These are phyloP conservation scores for Metarhizium brunneum DNA, from an alignment of 2,329 filamentous ascomycete species.

Conservation along the genomic window DNA sequence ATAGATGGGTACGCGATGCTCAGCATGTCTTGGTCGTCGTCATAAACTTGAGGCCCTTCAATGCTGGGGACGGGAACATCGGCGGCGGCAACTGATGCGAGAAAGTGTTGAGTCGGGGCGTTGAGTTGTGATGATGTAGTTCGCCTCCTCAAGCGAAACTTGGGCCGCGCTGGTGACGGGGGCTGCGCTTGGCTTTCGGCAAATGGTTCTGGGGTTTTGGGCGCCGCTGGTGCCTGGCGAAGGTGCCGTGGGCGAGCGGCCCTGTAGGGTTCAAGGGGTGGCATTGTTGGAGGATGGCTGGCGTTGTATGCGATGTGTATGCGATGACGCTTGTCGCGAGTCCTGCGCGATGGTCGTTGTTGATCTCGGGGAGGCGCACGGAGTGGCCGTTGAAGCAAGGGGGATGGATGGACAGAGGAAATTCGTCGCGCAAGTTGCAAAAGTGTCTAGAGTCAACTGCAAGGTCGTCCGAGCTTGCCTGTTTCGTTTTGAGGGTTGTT, in stretches of 20 bases:
- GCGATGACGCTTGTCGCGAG: not conserved
- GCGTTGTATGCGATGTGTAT: constrained; percentile 14
- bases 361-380: constrained; percentile 5
- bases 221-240: constrained; percentile 27
- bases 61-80: constrained; percentile 58
- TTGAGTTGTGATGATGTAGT: constrained; percentile 37
- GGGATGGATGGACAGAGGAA: not conserved
- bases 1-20: constrained; percentile 23
- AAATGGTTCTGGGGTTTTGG: constrained; percentile 45
- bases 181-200: constrained; percentile 25
- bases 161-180: constrained; percentile 42
- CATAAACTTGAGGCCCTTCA: constrained; percentile 40
- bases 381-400: constrained; percentile 8
- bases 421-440: not conserved
- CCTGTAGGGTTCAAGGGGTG: constrained; percentile 34
- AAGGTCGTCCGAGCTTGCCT: not conserved
- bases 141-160: constrained; percentile 46
- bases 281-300: constrained; percentile 26
- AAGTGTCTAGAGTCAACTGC: not conserved
- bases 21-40: constrained; percentile 31
- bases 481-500: not conserved
- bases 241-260: constrained; percentile 35
- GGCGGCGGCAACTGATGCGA: constrained; percentile 57
- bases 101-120: constrained; percentile 55
- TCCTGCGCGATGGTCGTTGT: not conserved